These are phyloP conservation scores for Pythium scleroteichum DNA, from an alignment of 352 stramenopile genomes.

Conservation along the genomic window DNA sequence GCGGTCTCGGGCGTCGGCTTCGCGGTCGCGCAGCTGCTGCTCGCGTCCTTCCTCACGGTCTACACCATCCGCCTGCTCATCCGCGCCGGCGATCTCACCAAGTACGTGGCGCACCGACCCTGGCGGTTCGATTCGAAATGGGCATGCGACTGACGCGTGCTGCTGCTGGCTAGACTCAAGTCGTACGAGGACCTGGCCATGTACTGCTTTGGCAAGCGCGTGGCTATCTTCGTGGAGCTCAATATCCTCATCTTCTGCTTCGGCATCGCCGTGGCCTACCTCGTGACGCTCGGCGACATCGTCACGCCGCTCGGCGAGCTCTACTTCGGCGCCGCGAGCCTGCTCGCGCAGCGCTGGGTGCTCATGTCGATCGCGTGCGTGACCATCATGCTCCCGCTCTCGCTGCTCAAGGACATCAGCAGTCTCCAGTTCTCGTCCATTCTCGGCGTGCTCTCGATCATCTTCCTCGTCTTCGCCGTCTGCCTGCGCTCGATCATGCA, in stretches of 20 bases:
- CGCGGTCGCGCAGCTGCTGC: constrained; percentile 65
- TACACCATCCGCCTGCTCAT: constrained; percentile 86
- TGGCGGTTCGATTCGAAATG: no score
- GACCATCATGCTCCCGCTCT: constrained; percentile 82
- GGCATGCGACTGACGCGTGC: no score
- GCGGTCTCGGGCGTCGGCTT: constrained; percentile 79
- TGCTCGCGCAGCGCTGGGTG: constrained; percentile 71
- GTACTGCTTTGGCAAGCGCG: constrained; percentile 82
- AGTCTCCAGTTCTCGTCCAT: constrained; percentile 87
- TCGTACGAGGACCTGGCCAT: constrained; percentile 86
- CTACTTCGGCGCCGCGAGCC: constrained; percentile 58
- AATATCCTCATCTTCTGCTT: constrained; percentile 89
- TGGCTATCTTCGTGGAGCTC: constrained; percentile 82
- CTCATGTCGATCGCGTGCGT: constrained; percentile 80
- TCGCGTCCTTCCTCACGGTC: constrained; percentile 71
- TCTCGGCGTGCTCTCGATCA: constrained; percentile 79
- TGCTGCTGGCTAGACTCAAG: constrained; percentile 78
- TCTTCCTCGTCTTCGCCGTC: constrained; percentile 83
- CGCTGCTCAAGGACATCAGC: constrained; percentile 82
- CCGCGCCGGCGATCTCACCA: constrained; percentile 74
- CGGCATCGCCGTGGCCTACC: constrained; percentile 80
- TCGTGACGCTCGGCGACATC: constrained; percentile 84
- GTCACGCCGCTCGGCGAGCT: constrained; percentile 74
- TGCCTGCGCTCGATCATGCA: constrained; percentile 80
- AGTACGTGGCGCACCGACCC: no score